Evolutionary conservation across 2,329 filamentous ascomycete genomes (phyloP).

Genomic region (Fonsecaea erecta): DNA sequence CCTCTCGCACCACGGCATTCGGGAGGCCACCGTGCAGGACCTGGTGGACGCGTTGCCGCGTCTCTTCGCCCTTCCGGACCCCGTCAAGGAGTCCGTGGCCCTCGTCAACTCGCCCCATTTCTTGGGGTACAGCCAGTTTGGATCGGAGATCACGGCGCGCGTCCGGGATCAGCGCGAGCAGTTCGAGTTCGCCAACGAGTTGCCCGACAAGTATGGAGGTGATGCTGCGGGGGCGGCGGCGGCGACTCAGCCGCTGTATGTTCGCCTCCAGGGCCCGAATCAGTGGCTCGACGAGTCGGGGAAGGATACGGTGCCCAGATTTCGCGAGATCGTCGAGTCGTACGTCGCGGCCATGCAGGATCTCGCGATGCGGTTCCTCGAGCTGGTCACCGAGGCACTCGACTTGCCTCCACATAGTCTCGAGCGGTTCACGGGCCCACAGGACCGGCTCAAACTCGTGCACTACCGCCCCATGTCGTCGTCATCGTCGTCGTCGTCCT

Average conservation of each 20-base stretch:
- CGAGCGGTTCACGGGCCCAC: constrained; percentile 58
- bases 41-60: constrained; percentile 30
- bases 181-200: constrained; percentile 61
- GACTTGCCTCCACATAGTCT: constrained; percentile 56
- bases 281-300: constrained; percentile 48
- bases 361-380: constrained; percentile 60
- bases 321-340: constrained; percentile 48
- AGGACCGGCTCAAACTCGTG: constrained; percentile 58
- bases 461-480: constrained; percentile 45
- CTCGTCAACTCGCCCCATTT: constrained; percentile 63
- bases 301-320: constrained; percentile 27
- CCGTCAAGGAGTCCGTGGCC: constrained; percentile 35
- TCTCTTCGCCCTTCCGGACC: constrained; percentile 35
- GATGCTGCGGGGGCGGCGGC: too few relatives aligned
- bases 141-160: constrained; percentile 62
- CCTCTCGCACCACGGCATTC: constrained; percentile 38
- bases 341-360: constrained; percentile 59
- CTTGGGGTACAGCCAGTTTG: constrained; percentile 62
- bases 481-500: constrained; percentile 23
- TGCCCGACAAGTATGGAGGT: constrained; percentile 38
- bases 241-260: constrained; percentile 44
- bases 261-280: constrained; percentile 55
- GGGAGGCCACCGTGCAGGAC: constrained; percentile 26
- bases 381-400: constrained; percentile 62
- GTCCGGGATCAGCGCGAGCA: constrained; percentile 61